Evolutionary conservation across 805 yeast species (phyloP).

Genomic region (Sugiyamaella qingdaonensis): DNA sequence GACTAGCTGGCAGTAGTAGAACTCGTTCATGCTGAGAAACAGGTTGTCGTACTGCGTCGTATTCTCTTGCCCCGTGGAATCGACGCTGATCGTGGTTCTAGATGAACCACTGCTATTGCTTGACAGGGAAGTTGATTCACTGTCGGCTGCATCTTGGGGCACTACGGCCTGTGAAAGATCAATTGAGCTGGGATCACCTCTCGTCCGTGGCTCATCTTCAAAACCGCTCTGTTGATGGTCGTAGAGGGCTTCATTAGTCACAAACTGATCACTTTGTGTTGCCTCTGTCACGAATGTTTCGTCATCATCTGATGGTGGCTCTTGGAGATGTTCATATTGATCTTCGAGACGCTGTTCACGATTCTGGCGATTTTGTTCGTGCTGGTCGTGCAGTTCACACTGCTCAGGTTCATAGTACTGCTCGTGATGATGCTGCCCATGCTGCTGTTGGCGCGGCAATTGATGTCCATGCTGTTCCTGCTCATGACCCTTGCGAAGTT

Average conservation of each 20-base stretch:
- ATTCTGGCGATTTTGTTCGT: no score
- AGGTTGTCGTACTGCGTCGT: slow-evolving; percentile 16
- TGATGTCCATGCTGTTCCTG: background rate
- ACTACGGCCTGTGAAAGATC: background rate
- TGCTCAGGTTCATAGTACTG: background rate
- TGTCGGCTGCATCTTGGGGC: background rate
- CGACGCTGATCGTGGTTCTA: background rate
- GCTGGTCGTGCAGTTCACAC: no score
- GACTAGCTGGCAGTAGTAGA: slow-evolving; percentile 23
- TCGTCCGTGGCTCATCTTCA: no score
- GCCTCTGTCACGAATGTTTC: no score
- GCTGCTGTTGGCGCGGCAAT: no score
- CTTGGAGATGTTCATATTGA: no score
- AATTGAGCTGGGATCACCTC: background rate
- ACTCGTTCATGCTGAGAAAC: slow-evolving; percentile 26
- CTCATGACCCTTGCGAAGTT: background rate
- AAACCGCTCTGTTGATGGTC: no score
- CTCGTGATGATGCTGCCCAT: background rate
- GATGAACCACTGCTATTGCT: background rate
- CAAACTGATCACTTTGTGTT: no score
- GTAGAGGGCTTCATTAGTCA: no score
- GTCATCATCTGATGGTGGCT: no score
- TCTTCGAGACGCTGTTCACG: no score
- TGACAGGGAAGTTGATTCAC: background rate
- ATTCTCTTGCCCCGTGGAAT: slow-evolving; percentile 13